phyloP scores from a whole-genome alignment of 352 stramenopile genomes.

The Globisporangium paddicum region DNA sequence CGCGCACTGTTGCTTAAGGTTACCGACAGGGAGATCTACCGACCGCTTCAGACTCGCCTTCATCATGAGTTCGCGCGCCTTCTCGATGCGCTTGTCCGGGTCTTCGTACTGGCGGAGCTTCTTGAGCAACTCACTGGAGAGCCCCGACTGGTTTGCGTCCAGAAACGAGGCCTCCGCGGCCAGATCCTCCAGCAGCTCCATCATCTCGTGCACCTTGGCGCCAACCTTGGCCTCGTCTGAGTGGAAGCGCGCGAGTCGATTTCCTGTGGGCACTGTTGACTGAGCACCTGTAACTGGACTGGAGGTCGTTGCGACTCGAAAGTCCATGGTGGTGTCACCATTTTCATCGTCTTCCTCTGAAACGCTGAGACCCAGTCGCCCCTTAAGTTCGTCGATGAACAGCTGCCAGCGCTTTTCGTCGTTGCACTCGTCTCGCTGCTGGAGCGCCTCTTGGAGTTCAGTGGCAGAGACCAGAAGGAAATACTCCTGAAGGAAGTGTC shows the following conservation, averaged over 20 bases:
- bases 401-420: constrained; percentile 48
- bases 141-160: constrained; percentile 14
- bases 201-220: constrained; percentile 44
- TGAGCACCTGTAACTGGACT: background rate
- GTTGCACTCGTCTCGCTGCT: constrained; percentile 46
- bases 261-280: background rate
- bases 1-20: constrained; percentile 17
- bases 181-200: constrained; percentile 54
- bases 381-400: constrained; percentile 47
- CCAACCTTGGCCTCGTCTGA: constrained; percentile 50
- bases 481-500: constrained; percentile 50
- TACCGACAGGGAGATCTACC: background rate
- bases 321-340: background rate
- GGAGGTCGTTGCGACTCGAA: background rate
- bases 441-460: constrained; percentile 52
- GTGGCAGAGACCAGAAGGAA: constrained; percentile 41
- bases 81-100: constrained; percentile 37
- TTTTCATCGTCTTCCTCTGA: background rate
- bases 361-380: constrained; percentile 20
- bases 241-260: constrained; percentile 36
- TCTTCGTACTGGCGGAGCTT: constrained; percentile 38
- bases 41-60: background rate
- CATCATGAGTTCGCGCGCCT: constrained; percentile 39
- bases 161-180: constrained; percentile 43
- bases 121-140: constrained; percentile 19